Evolutionary conservation across 2,329 filamentous ascomycete genomes (phyloP).

Genomic region (Colletotrichum navitas): DNA sequence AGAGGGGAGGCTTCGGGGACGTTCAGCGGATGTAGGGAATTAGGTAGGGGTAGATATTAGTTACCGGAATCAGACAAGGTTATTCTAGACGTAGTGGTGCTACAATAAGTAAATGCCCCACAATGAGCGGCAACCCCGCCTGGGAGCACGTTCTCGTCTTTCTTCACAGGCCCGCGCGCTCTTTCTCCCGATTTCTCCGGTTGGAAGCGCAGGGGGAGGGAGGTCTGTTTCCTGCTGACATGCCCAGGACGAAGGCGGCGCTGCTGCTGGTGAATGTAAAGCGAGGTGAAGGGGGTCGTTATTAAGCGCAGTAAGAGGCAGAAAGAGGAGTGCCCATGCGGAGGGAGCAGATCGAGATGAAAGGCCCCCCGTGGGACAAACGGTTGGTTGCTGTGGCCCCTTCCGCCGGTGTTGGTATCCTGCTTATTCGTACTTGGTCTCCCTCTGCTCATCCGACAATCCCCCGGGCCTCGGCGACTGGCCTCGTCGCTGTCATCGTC

Average conservation of each 20-base stretch:
- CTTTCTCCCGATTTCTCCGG: neutral
- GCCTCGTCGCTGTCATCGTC: neutral
- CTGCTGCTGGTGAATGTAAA: neutral
- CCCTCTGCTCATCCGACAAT: neutral
- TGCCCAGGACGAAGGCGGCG: neutral
- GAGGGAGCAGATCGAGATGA: neutral
- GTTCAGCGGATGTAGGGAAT: neutral
- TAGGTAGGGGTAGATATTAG: no score
- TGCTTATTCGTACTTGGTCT: neutral
- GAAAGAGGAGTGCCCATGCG: neutral
- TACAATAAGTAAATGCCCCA: neutral
- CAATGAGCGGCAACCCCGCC: neutral
- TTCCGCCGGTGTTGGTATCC: neutral
- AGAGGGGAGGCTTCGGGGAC: neutral
- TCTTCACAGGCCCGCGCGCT: neutral
- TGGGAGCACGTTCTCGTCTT: constrained; percentile 1
- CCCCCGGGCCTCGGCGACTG: neutral
- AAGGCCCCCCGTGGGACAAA: neutral
- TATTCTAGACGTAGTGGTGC: no score
- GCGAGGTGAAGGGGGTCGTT: neutral
- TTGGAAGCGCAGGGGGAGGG: no score
- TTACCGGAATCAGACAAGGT: no score
- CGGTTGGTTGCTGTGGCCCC: neutral
- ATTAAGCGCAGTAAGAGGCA: neutral
- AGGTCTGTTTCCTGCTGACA: neutral